Evolutionary conservation across 2,329 filamentous ascomycete species (phyloP).

Genomic region (Niveomyces coronatus): DNA sequence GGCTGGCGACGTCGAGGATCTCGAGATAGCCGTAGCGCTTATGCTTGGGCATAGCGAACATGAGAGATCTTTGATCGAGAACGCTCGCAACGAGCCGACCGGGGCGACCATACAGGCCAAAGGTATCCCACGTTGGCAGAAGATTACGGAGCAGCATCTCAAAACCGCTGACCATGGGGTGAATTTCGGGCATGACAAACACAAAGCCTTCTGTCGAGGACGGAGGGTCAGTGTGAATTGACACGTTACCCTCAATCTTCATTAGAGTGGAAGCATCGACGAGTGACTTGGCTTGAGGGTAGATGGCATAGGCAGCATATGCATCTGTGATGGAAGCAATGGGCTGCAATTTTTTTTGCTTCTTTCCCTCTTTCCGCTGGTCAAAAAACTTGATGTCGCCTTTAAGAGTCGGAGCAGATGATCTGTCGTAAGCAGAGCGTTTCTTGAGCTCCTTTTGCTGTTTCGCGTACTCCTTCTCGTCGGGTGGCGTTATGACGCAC

Average conservation of each 20-base stretch:
- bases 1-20: slow-evolving; percentile 67
- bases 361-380: slow-evolving; percentile 60
- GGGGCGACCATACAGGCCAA: slow-evolving; percentile 82
- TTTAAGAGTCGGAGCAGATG: slow-evolving; percentile 56
- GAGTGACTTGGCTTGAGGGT: slow-evolving; percentile 85
- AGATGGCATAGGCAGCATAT: slow-evolving; percentile 89
- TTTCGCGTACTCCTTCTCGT: slow-evolving; percentile 85
- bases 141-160: slow-evolving; percentile 91
- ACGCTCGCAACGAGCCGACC: slow-evolving; percentile 78
- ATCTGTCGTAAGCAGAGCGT: slow-evolving; percentile 72
- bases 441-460: slow-evolving; percentile 74
- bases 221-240: slow-evolving; percentile 70
- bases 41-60: slow-evolving; percentile 95
- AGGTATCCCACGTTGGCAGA: slow-evolving; percentile 90
- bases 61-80: slow-evolving; percentile 76
- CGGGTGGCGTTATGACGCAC: slow-evolving; percentile 87
- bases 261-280: slow-evolving; percentile 91
- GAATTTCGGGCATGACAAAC: slow-evolving; percentile 93
- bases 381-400: slow-evolving; percentile 96
- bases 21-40: slow-evolving; percentile 86
- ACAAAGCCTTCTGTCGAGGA: slow-evolving; percentile 84
- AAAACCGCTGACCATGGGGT: slow-evolving; percentile 85
- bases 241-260: slow-evolving; percentile 87
- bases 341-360: slow-evolving; percentile 81
- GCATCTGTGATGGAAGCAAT: slow-evolving; percentile 88